Evolutionary conservation across 1,139 yeast genomes (phyloP).

Genomic region (Yamadazyma dushanensis): DNA sequence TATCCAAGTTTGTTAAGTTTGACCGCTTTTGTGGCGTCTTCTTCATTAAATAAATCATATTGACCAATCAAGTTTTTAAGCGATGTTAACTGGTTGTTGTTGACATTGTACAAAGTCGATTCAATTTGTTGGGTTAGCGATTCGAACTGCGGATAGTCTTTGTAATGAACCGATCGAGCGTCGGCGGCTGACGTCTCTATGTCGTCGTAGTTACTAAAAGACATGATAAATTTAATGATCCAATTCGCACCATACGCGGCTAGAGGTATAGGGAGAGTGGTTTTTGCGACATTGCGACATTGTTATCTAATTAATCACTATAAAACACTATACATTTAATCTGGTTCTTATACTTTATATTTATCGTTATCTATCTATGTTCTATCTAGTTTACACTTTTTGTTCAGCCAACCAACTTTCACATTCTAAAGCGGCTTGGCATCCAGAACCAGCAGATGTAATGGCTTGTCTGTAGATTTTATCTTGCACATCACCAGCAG

Average conservation of each 20-base stretch:
- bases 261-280: too few relatives aligned
- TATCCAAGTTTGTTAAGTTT: slow-evolving; percentile 19
- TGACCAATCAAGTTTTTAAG: slow-evolving; percentile 24
- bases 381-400: slow-evolving; percentile 29
- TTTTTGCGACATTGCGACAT: background rate
- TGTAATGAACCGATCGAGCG: slow-evolving; percentile 23
- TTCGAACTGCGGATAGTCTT: slow-evolving; percentile 47
- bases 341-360: background rate
- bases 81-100: slow-evolving; percentile 27
- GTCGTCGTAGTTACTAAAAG: slow-evolving; percentile 33
- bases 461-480: slow-evolving; percentile 97
- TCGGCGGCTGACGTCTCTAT: slow-evolving; percentile 26
- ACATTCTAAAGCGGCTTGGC: slow-evolving; percentile 98
- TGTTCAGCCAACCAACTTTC: slow-evolving; percentile 78
- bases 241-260: too few relatives aligned
- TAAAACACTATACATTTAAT: too few relatives aligned
- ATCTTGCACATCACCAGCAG: slow-evolving; percentile 99
- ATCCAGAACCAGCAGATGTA: slow-evolving; percentile 98
- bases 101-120: slow-evolving; percentile 30
- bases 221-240: too few relatives aligned
- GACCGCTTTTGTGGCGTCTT: slow-evolving; percentile 14
- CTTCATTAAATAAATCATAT: slow-evolving; percentile 19
- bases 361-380: background rate
- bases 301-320: background rate
- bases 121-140: slow-evolving; percentile 33